Conservation (phyloP, 2,329 filamentous ascomycete genomes). For the Colletotrichum sp. region DNA sequence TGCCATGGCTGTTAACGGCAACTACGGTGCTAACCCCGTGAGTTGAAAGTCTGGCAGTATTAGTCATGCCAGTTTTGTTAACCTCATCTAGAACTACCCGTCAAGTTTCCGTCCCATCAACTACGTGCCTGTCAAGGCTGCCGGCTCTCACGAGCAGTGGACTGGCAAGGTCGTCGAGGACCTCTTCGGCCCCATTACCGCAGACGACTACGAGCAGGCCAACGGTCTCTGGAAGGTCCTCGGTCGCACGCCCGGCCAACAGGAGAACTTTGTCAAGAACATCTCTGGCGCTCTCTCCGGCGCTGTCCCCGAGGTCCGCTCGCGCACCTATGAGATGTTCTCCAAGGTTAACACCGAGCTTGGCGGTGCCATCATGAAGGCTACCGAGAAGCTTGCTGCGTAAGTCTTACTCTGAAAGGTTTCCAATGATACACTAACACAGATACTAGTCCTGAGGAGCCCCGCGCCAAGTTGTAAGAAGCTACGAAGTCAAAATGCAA, state of each 20-base stretch:
- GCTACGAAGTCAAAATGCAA: neutral
- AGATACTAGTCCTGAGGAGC: neutral
- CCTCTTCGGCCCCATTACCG: conserved; percentile 49
- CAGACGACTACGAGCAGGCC: conserved; percentile 57
- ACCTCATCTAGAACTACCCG: conserved; percentile 51
- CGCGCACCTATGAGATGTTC: conserved; percentile 68
- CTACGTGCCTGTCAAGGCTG: conserved; percentile 46
- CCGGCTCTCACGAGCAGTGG: conserved; percentile 53
- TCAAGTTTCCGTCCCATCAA: conserved; percentile 49
- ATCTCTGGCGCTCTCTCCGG: conserved; percentile 60
- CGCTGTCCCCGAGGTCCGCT: conserved; percentile 59
- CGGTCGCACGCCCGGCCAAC: conserved; percentile 57
- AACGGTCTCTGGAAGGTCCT: conserved; percentile 54
- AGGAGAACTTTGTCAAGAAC: conserved; percentile 66
- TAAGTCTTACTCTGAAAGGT: conserved; percentile 6
- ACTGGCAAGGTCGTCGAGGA: conserved; percentile 46
- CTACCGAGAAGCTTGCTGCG: conserved; percentile 52
- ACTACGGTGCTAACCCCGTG: conserved; percentile 63
- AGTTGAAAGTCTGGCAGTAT: neutral
- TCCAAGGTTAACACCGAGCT: conserved; percentile 57
- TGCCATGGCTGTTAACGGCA: conserved; percentile 70
- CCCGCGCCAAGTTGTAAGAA: conserved; percentile 12
- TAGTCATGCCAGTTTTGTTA: neutral
- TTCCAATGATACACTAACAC: too few relatives aligned
- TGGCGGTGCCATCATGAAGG: conserved; percentile 55